Evolutionary conservation across 208 protist genomes (phyloP).

Genomic region (Phytomonas sp.): DNA sequence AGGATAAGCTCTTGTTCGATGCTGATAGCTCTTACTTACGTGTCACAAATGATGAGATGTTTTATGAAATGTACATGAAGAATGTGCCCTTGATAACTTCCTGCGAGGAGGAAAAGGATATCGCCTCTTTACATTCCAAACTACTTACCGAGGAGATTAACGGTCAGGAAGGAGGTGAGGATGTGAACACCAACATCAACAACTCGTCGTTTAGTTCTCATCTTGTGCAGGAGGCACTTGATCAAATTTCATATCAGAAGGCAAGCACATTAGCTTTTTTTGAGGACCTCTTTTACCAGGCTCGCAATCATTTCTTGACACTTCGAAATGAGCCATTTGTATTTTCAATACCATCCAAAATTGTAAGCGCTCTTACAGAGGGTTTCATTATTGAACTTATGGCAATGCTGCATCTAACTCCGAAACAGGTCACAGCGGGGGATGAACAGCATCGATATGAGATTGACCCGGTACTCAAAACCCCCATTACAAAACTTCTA

Average conservation of each 20-base stretch:
- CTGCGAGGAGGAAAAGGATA: background rate
- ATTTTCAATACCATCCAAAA: conserved; percentile 9
- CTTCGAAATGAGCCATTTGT: conserved; percentile 24
- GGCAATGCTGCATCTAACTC: conserved; percentile 23
- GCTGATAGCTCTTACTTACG: conserved; percentile 46
- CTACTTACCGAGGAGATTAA: background rate
- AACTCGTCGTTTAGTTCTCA: conserved; percentile 24
- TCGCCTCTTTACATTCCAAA: background rate
- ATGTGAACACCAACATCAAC: background rate
- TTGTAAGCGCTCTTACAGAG: conserved; percentile 19
- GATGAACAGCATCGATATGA: conserved; percentile 10
- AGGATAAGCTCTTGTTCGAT: conserved; percentile 41
- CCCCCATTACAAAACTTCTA: conserved; percentile 21
- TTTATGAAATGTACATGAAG: conserved; percentile 73
- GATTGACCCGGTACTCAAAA: conserved; percentile 16
- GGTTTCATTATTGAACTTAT: conserved; percentile 43
- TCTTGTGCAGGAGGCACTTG: conserved; percentile 34
- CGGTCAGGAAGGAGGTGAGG: background rate
- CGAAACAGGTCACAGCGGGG: conserved; percentile 2
- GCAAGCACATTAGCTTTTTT: conserved; percentile 38
- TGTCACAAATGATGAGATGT: conserved; percentile 65
- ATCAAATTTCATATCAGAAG: conserved; percentile 28
- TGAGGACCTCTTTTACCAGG: conserved; percentile 73
- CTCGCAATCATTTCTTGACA: conserved; percentile 52
- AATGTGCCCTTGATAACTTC: conserved; percentile 8